Conservation (phyloP, 2,329 filamentous ascomycete species). For the Fusarium transvaalense region DNA sequence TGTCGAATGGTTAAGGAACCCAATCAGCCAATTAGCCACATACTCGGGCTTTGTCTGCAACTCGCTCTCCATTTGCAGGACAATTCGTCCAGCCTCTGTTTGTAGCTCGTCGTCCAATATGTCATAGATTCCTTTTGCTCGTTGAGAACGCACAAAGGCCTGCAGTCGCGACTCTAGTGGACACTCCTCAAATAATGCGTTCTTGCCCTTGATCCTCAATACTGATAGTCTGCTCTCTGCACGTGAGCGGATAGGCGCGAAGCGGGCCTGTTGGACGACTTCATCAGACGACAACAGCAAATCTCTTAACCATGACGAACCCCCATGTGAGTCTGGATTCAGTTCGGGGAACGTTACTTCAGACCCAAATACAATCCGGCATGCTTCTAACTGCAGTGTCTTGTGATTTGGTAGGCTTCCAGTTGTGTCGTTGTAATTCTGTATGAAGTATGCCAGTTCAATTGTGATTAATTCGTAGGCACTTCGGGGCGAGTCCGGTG, state of each 20-base stretch:
- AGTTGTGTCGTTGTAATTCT: conserved; percentile 27
- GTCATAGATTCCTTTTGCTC: not conserved
- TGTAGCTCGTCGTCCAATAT: conserved; percentile 20
- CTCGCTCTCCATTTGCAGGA: conserved; percentile 33
- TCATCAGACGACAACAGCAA: conserved; percentile 24
- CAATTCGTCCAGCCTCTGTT: conserved; percentile 25
- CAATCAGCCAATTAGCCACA: conserved; percentile 35
- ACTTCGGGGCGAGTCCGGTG: conserved; percentile 37
- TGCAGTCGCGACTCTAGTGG: conserved; percentile 30
- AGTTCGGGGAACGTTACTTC: conserved; percentile 30
- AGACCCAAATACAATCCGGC: conserved; percentile 40
- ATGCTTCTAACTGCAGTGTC: conserved; percentile 33
- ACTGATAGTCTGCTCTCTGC: conserved; percentile 28
- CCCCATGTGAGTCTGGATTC: conserved; percentile 9
- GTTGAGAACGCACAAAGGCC: conserved; percentile 3
- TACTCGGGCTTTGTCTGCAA: conserved; percentile 28
- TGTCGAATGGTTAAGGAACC: conserved; percentile 16
- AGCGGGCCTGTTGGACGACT: conserved; percentile 26
- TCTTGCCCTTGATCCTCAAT: conserved; percentile 33
- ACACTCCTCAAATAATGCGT: conserved; percentile 31
- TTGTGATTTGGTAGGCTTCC: conserved; percentile 29
- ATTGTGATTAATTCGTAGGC: conserved; percentile 43
- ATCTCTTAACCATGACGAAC: conserved; percentile 32
- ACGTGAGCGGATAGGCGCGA: conserved; percentile 27
- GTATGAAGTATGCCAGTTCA: conserved; percentile 40